Percentiles rank a stretch among this genome's conserved stretches.
Conservation (phyloP, 2,329 filamentous ascomycete species). For the Aciculosporium take region DNA sequence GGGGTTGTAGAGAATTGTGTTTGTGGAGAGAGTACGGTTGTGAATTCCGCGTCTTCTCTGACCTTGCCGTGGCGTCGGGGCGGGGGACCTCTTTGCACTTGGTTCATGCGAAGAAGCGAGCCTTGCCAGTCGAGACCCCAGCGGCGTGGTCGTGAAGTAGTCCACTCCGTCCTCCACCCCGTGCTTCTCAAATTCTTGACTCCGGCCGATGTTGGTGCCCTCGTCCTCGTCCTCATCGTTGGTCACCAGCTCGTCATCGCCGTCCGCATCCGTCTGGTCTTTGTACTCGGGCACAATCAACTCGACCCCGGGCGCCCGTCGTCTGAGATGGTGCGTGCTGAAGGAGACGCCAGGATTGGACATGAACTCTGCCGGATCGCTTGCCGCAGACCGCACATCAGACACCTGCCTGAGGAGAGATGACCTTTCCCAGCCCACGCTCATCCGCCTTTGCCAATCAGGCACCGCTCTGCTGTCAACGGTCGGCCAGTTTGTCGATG, state of each 20-base stretch:
- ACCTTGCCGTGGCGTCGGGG: conserved; percentile 19
- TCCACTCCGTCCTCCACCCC: conserved; percentile 25
- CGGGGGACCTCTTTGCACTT: conserved; percentile 12
- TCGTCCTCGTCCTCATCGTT: conserved; percentile 58
- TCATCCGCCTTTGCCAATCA: conserved; percentile 39
- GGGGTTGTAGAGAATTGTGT: conserved; percentile 75
- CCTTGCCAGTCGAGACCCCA: conserved; percentile 26
- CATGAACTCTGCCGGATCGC: conserved; percentile 48
- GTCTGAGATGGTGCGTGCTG: conserved; percentile 11
- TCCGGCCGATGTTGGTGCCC: conserved; percentile 26
- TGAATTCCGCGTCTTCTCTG: conserved; percentile 36
- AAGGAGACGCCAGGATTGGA: conserved; percentile 32
- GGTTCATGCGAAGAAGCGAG: conserved; percentile 21
- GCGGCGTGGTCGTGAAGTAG: conserved; percentile 42
- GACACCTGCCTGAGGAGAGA: conserved; percentile 36
- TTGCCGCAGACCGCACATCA: conserved; percentile 44
- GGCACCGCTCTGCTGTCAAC: conserved; percentile 29
- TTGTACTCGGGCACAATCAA: conserved; percentile 26
- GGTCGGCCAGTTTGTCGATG: conserved; percentile 34
- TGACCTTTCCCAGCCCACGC: conserved; percentile 33
- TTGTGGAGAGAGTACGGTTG: conserved; percentile 60
- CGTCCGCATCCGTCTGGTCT: conserved; percentile 67
- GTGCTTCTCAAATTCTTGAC: conserved; percentile 14
- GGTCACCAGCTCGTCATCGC: conserved; percentile 78
- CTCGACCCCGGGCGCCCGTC: conserved; percentile 26